Evolutionary conservation across 2,329 filamentous ascomycete genomes (phyloP).

Genomic region (Colletotrichum echinochloae): DNA sequence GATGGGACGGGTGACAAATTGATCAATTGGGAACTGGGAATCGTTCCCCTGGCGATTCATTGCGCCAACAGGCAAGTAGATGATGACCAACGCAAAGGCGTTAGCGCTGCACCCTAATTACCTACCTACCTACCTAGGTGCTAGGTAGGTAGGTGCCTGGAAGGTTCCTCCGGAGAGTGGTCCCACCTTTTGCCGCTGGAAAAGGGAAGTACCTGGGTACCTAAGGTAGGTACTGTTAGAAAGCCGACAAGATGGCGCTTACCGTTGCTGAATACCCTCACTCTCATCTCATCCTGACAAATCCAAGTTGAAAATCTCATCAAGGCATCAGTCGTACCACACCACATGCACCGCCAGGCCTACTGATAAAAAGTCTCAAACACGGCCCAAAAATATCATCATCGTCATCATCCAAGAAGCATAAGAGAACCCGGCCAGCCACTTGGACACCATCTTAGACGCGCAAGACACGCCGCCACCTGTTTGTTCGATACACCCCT

Average conservation of each 20-base stretch:
- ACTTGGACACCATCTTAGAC: neutral
- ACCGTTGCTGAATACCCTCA: constrained; percentile 8
- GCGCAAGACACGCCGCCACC: neutral
- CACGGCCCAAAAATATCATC: no score
- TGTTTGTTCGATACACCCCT: neutral
- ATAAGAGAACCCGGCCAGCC: neutral
- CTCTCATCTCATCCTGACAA: constrained; percentile 14
- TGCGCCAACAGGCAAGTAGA: neutral
- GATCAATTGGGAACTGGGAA: neutral
- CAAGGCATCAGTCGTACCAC: neutral
- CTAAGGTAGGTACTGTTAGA: no score
- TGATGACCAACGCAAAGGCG: constrained; percentile 14
- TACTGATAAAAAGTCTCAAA: neutral
- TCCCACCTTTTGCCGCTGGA: constrained; percentile 18
- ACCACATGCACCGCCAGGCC: neutral
- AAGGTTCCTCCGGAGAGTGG: constrained; percentile 24
- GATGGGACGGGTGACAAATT: constrained; percentile 15
- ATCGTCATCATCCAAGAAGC: no score
- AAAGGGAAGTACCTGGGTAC: no score
- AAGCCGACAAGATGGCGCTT: constrained; percentile 12
- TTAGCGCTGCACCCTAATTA: neutral
- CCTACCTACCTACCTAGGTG: neutral
- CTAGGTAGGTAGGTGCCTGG: constrained; percentile 18
- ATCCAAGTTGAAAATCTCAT: neutral
- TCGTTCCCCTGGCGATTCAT: neutral